These are phyloP conservation scores for Ceratocystis papillata DNA, from an alignment of 2,329 filamentous ascomycete genomes.

Conservation along the genomic window DNA sequence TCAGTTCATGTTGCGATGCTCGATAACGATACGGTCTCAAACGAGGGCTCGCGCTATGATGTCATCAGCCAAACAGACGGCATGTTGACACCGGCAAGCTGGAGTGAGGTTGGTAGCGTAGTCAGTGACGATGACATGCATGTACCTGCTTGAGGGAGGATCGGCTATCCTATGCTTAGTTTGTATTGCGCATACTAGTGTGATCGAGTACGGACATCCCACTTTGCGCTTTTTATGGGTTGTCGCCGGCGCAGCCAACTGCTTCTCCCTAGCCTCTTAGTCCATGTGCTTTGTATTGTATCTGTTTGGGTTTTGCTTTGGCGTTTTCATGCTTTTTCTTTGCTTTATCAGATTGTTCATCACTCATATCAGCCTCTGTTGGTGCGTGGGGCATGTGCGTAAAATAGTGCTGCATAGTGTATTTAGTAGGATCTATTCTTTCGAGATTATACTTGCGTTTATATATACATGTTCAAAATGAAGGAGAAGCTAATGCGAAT, in stretches of 20 bases:
- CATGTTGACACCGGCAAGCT: constrained; percentile 50
- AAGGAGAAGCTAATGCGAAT: too few species aligned
- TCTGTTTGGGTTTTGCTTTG: not conserved
- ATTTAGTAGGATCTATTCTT: too few species aligned
- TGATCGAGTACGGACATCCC: not conserved
- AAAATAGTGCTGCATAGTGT: too few species aligned
- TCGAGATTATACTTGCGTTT: too few species aligned
- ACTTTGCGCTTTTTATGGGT: not conserved
- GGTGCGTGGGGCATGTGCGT: too few species aligned
- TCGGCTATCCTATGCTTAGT: constrained; percentile 21
- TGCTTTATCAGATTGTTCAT: not conserved
- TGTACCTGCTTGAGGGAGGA: constrained; percentile 27
- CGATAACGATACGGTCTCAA: constrained; percentile 44
- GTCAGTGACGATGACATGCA: constrained; percentile 45
- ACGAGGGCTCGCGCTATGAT: constrained; percentile 44
- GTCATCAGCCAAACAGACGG: constrained; percentile 51
- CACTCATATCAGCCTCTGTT: not conserved
- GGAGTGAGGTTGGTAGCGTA: constrained; percentile 55
- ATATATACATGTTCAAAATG: too few species aligned
- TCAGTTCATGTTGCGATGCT: constrained; percentile 12
- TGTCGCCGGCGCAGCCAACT: not conserved
- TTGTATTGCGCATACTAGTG: constrained; percentile 3
- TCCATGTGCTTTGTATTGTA: not conserved
- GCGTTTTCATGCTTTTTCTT: not conserved
- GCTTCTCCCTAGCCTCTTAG: not conserved